phyloP scores from a whole-genome alignment of 345 rosid genomes.

The Syzygium aqueum region DNA sequence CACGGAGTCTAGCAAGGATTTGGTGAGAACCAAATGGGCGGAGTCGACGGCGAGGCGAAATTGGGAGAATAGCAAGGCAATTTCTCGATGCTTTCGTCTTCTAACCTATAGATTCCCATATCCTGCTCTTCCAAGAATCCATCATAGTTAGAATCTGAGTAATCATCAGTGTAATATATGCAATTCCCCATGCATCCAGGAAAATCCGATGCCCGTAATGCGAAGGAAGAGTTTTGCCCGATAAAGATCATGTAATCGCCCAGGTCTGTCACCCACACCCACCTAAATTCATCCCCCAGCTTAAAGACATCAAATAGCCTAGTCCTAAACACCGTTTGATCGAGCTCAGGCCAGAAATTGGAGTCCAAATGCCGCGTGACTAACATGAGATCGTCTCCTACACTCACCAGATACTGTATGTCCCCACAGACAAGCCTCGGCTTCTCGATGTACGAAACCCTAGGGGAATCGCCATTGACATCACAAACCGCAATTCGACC shows the following conservation, averaged over 20 bases:
- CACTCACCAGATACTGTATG: slow-evolving; percentile 44
- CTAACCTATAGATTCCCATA: slow-evolving; percentile 39
- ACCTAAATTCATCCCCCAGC: slow-evolving; percentile 16
- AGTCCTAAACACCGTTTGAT: slow-evolving; percentile 23
- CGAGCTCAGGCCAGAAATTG: slow-evolving; percentile 10
- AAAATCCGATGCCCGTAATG: slow-evolving; percentile 33
- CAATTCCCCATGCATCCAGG: slow-evolving; percentile 32
- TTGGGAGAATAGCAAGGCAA: slow-evolving; percentile 23
- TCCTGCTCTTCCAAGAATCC: slow-evolving; percentile 27
- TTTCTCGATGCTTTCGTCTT: slow-evolving; percentile 31
- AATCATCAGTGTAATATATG: slow-evolving; percentile 48
- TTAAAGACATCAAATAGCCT: slow-evolving; percentile 28
- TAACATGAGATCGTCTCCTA: slow-evolving; percentile 33
- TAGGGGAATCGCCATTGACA: slow-evolving; percentile 11
- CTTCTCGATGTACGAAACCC: slow-evolving; percentile 20
- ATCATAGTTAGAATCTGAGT: slow-evolving; percentile 28
- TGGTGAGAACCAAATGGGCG: slow-evolving; percentile 49
- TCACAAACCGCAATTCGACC: slow-evolving; percentile 33
- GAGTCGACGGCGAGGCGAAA: slow-evolving; percentile 6
- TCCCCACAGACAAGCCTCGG: slow-evolving; percentile 23
- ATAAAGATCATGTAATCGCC: slow-evolving; percentile 33
- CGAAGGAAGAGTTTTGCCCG: slow-evolving; percentile 39
- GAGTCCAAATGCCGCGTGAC: slow-evolving; percentile 25
- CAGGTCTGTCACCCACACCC: slow-evolving; percentile 29
- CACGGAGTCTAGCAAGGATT: slow-evolving; percentile 23